phyloP scores from a whole-genome alignment of 495 filamentous ascomycete genomes.

The Zalerion maritima region DNA sequence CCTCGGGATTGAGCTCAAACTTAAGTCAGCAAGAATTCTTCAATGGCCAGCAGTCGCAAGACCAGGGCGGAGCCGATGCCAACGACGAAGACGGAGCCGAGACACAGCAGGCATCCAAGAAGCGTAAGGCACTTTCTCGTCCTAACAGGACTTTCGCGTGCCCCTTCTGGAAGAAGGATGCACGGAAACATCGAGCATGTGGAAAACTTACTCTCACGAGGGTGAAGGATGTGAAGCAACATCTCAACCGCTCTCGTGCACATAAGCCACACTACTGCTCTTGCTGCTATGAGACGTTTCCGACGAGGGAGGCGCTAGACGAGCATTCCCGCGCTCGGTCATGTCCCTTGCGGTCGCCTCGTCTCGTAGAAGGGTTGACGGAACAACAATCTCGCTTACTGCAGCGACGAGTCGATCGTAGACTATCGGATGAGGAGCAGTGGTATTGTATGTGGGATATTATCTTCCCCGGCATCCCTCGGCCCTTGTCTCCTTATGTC shows the following conservation, averaged over 20 bases:
- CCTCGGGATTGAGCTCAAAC: no score
- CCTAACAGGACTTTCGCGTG: constrained; percentile 7
- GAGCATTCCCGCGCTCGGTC: constrained; percentile 2
- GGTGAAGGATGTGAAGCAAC: constrained; percentile 11
- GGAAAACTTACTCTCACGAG: constrained; percentile 7
- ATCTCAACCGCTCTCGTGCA: constrained; percentile 6
- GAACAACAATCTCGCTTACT: constrained; percentile 5
- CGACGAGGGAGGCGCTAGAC: constrained; percentile 4
- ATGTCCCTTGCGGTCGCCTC: constrained; percentile 1
- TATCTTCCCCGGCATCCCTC: constrained; percentile 7
- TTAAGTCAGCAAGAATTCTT: no score
- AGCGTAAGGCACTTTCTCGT: no score
- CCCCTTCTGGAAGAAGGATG: constrained; percentile 11
- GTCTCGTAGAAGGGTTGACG: constrained; percentile 5
- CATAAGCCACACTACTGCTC: constrained; percentile 12
- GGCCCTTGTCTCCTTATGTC: constrained; percentile 7
- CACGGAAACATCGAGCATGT: constrained; percentile 7
- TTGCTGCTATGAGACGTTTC: constrained; percentile 6
- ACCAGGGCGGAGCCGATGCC: no score
- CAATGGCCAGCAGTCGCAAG: no score
- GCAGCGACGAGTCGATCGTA: constrained; percentile 5
- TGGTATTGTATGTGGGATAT: constrained; percentile 14
- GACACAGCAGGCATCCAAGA: no score
- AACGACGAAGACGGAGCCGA: no score
- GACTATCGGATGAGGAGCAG: constrained; percentile 3